Percentiles rank a stretch among this genome's conserved stretches.
Evolutionary conservation across 2,329 filamentous ascomycete genomes (phyloP).

Genomic region (Calonectria honghensis): DNA sequence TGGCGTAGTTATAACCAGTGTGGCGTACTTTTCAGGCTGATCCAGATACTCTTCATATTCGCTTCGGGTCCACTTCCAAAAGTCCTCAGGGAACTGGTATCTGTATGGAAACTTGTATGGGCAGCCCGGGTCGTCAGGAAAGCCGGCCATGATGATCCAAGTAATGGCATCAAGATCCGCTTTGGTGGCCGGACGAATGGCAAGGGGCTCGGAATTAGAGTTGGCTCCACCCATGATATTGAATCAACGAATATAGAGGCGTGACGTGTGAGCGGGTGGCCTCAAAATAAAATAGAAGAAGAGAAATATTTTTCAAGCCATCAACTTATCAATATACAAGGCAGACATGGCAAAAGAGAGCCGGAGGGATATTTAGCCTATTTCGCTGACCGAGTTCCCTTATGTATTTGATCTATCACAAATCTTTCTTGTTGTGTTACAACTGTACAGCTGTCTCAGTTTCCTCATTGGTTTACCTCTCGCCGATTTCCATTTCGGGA

Average conservation of each 20-base stretch:
- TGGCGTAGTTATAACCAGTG: background rate
- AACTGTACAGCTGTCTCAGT: too few species aligned
- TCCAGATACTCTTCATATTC: constrained; percentile 37
- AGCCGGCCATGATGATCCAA: background rate
- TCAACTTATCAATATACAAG: background rate
- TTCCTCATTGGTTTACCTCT: too few species aligned
- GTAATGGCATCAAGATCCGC: background rate
- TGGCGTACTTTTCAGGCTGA: constrained; percentile 17
- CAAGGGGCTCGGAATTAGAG: background rate
- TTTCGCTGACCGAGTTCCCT: background rate
- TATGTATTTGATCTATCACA: background rate
- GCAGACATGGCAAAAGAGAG: too few species aligned
- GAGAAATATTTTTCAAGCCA: background rate
- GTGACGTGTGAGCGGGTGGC: background rate
- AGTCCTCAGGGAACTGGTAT: background rate
- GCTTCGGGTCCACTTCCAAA: constrained; percentile 36
- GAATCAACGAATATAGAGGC: background rate
- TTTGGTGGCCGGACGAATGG: background rate
- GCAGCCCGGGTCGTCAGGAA: constrained; percentile 2
- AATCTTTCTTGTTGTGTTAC: too few species aligned
- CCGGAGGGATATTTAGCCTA: too few species aligned
- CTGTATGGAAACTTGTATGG: constrained; percentile 9
- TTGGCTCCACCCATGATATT: background rate
- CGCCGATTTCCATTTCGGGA: background rate
- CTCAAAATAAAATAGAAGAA: background rate